Evolutionary conservation across 768 basidiomycete genomes (phyloP).

Genomic region (Tylopilus balloui): DNA sequence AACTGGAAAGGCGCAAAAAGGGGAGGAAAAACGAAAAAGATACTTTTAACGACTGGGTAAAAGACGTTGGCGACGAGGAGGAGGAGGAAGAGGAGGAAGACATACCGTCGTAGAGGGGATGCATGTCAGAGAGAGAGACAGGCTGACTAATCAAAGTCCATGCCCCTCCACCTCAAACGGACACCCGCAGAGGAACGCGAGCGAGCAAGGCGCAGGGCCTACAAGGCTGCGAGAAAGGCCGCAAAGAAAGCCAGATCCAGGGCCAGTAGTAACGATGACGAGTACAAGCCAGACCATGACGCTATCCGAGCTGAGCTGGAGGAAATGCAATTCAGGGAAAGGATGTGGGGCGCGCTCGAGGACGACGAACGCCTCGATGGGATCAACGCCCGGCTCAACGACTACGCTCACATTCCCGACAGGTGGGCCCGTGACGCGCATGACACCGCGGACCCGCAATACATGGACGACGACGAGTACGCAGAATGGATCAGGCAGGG

Average conservation of each 20-base stretch:
- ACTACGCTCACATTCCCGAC: conserved; percentile 67
- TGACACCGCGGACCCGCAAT: conserved; percentile 38
- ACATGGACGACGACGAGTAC: conserved; percentile 85
- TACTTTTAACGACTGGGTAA: conserved; percentile 37
- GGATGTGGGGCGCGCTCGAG: conserved; percentile 65
- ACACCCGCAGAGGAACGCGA: conserved; percentile 57
- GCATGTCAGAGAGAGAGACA: conserved; percentile 9
- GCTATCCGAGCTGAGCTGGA: conserved; percentile 52
- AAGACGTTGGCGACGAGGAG: background rate
- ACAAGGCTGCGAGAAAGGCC: conserved; percentile 35
- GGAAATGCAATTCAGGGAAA: conserved; percentile 64
- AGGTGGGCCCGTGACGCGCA: conserved; percentile 53
- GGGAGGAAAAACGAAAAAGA: conserved; percentile 41
- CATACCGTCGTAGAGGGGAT: conserved; percentile 25
- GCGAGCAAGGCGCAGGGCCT: conserved; percentile 36
- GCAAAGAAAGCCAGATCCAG: conserved; percentile 31
- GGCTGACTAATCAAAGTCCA: conserved; percentile 21
- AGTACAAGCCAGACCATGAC: conserved; percentile 42
- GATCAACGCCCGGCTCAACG: conserved; percentile 59
- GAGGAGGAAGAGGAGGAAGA: background rate
- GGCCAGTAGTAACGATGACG: conserved; percentile 16
- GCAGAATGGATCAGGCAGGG: conserved; percentile 81
- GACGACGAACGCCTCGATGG: conserved; percentile 69
- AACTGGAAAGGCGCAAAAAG: conserved; percentile 38
- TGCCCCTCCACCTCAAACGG: conserved; percentile 55